Evolutionary conservation across 345 rosid species (phyloP), one percentile per base, ranked within the genome.

Genomic region (Physaria fendleri): DNA sequence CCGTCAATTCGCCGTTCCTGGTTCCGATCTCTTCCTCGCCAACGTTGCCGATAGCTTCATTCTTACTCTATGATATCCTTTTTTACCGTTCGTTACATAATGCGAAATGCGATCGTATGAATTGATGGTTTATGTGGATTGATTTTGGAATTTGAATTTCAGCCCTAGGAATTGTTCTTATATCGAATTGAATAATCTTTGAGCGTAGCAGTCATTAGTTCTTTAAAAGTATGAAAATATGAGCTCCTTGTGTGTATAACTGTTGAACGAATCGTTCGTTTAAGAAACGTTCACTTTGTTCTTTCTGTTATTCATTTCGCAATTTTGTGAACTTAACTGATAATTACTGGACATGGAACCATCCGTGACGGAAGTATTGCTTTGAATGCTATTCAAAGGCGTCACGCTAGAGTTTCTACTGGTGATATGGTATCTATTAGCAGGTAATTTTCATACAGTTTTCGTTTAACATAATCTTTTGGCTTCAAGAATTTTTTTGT

Each of bases 61-160:
- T 62, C 85, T 85, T n/a, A 79, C 96, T 15, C 34, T 87, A 8
- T 80, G 85, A 85, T 85, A 93, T 93, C 97, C 97, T 86, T 77
- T 74, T 29, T 54, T 2, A 28, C 17, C 23, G 15, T 51, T 51
- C 41, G 4, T 39, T 27, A 8, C 60, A 37, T 50, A 37, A 27
- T 60, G 54, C 60, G 24, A 45, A 39, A 29, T 68, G 53, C 59
- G 21, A 47, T 59, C 0, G 4, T 29, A 17, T 3, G 22, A 42
- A 16, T 29, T 53, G 55, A 15, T 37, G 46, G 45, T 27, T 21
- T 35, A 25, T 34, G 11, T 25, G 45, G 13, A 45, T 39, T 27
- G 46, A 12, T 24, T 17, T 57, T 5, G 2, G 64, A 14, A 48
- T 28, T 66, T n/a, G 45, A 21, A 11, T 38, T 33, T 32, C 15